A percentile compares a stretch with the other conserved stretches of the same genome.
Evolutionary conservation across 257 asterid species (phyloP).

Genomic region (Primulina eburnea): DNA sequence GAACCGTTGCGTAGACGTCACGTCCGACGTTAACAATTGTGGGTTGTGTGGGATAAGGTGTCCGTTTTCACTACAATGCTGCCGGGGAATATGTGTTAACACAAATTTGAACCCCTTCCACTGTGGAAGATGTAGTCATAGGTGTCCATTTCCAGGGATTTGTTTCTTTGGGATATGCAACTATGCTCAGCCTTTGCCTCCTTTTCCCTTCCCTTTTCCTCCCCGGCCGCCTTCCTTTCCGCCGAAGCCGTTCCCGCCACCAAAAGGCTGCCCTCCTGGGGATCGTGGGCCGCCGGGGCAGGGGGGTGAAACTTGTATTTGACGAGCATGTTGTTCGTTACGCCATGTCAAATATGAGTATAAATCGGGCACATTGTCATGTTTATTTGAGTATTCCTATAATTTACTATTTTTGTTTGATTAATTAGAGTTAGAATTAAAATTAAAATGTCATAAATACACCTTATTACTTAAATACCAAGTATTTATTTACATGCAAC

Average conservation of each 20-base stretch:
- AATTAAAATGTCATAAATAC: no score
- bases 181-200: slow-evolving; percentile 53
- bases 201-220: slow-evolving; percentile 41
- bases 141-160: slow-evolving; percentile 39
- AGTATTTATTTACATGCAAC: no score
- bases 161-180: slow-evolving; percentile 65
- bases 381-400: no score
- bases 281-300: neutral
- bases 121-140: slow-evolving; percentile 54
- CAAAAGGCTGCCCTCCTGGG: neutral
- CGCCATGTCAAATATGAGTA: no score
- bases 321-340: neutral
- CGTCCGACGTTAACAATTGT: slow-evolving; percentile 55
- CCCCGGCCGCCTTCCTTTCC: slow-evolving; percentile 30
- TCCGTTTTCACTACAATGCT: slow-evolving; percentile 63
- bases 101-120: slow-evolving; percentile 46
- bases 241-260: slow-evolving; percentile 24
- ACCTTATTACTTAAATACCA: no score
- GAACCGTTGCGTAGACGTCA: slow-evolving; percentile 59
- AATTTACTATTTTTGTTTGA: no score
- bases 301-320: neutral
- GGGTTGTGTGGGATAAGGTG: slow-evolving; percentile 64
- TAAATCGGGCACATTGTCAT: no score
- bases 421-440: no score
- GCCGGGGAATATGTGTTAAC: slow-evolving; percentile 49